A percentile compares a stretch with the other conserved stretches of the same genome.
phyloP scores from a whole-genome alignment of 148 eudicot genomes.

The Mesembryanthemum crystallinum region DNA sequence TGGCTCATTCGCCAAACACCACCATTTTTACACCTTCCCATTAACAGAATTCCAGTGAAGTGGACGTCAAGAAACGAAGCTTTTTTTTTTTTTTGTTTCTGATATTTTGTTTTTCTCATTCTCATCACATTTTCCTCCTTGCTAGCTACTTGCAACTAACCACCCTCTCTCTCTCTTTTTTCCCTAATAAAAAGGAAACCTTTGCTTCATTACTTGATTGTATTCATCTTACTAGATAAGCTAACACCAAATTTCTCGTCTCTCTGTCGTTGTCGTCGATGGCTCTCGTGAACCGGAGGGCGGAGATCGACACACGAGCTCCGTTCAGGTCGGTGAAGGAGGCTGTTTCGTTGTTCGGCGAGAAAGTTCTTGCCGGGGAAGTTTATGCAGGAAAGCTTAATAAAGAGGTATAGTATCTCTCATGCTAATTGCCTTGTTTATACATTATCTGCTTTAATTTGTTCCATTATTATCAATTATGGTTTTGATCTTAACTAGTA shows the following conservation, averaged over 20 bases:
- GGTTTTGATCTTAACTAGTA: too few species aligned
- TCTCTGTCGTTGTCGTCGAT: background rate
- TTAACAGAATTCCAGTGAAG: slow-evolving; percentile 64
- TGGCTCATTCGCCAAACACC: slow-evolving; percentile 9
- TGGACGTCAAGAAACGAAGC: slow-evolving; percentile 83
- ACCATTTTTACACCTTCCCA: slow-evolving; percentile 1
- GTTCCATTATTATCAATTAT: background rate
- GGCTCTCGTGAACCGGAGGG: slow-evolving; percentile 25
- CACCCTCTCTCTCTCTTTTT: slow-evolving; percentile 1
- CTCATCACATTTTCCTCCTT: background rate
- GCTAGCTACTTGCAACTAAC: slow-evolving; percentile 8
- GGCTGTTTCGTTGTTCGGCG: slow-evolving; percentile 74
- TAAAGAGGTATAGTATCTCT: slow-evolving; percentile 45
- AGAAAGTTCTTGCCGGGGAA: slow-evolving; percentile 61
- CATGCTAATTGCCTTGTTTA: too few species aligned
- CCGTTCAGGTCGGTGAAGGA: slow-evolving; percentile 73
- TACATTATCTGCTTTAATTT: background rate
- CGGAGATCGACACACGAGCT: slow-evolving; percentile 69
- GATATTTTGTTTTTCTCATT: background rate
- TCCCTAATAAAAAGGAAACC: background rate
- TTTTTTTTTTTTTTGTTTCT: slow-evolving; percentile 1
- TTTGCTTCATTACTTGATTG: background rate
- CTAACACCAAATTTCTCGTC: background rate
- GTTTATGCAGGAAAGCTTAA: slow-evolving; percentile 47
- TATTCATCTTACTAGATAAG: slow-evolving; percentile 5